Base-by-base conservation (phyloP, 208 protist genomes). In the Wallacemonas sp. region DNA sequence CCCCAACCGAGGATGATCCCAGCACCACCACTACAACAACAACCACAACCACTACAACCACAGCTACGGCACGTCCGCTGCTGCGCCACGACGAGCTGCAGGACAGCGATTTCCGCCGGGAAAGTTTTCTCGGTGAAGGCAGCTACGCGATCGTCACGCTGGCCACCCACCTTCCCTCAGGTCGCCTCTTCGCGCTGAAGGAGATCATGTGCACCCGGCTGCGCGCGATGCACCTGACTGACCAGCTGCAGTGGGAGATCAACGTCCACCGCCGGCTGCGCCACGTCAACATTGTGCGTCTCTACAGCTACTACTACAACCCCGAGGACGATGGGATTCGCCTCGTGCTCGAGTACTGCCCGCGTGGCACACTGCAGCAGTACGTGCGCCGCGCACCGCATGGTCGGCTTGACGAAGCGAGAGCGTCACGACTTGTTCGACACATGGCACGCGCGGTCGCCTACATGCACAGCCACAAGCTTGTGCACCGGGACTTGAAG, bases 401-500 rank as follows among this genome's bases (percentile, higher is more conserved):
- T 1, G 63, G 70, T 2, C 66, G 76, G 2, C 69, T 79, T 49
- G 49, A 70, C 34, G 90, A 95, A 60, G 17, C n/a, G n/a, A 58
- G 61, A 29, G 81, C 83, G 1, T 65, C 85, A 2, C 81, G 83
- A 30, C 92, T 85, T 46, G 46, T 81, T 0, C 85, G 87, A 0
- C 91, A 96, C 46, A 80, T 90, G 6, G 78, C 81, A 1, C 66
- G 70, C 39, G 92, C 80, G 19, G 61, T 97, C 29, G n/a, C 48
- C 12, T 88, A 95, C 63, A 60, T 96, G 48, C 93, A 97, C 67
- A n/a, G 29, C 0, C 70, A 80, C 32, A 72, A 83, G 17, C 83
- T 97, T 38, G 78, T 82, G 27, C 95, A 98, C 70, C 79, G 93
- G 8, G 95, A 98, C 72, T 44, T 98, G 41, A 97, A 97, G 65